phyloP scores from a whole-genome alignment of 1,139 yeast genomes.

The Sugiyamaella novakii region DNA sequence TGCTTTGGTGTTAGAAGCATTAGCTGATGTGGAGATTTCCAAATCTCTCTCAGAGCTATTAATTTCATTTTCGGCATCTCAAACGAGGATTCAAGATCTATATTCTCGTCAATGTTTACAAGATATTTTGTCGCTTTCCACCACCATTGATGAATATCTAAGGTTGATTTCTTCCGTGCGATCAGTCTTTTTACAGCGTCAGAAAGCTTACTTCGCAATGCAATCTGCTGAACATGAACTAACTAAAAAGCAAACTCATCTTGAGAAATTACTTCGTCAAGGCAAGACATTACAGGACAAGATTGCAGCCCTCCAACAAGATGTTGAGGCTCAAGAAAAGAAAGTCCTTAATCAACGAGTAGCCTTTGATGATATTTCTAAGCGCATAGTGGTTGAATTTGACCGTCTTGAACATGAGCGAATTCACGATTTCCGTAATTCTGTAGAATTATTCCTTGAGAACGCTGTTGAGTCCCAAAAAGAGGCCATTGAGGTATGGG shows the following conservation, averaged over 20 bases:
- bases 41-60: constrained; percentile 63
- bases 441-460: constrained; percentile 89
- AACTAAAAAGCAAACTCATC: constrained; percentile 48
- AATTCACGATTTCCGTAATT: constrained; percentile 81
- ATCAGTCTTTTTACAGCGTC: constrained; percentile 73
- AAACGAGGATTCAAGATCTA: constrained; percentile 68
- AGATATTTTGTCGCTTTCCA: constrained; percentile 83
- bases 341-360: constrained; percentile 59
- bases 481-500: constrained; percentile 94
- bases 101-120: constrained; percentile 80
- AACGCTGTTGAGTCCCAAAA: constrained; percentile 91
- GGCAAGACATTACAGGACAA: constrained; percentile 67
- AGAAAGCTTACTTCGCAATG: constrained; percentile 64
- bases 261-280: constrained; percentile 59
- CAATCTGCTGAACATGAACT: constrained; percentile 56
- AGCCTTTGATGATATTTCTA: constrained; percentile 62
- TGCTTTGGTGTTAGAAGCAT: constrained; percentile 53
- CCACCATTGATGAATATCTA: constrained; percentile 84
- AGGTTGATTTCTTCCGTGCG: constrained; percentile 77
- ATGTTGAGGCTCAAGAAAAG: constrained; percentile 59
- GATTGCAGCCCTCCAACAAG: constrained; percentile 55
- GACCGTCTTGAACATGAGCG: constrained; percentile 72
- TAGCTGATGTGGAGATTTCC: constrained; percentile 77
- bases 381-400: constrained; percentile 68
- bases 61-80: constrained; percentile 69